phyloP scores from a whole-genome alignment of 169 alveolate genomes.

The Eimeria nieschulzi region DNA sequence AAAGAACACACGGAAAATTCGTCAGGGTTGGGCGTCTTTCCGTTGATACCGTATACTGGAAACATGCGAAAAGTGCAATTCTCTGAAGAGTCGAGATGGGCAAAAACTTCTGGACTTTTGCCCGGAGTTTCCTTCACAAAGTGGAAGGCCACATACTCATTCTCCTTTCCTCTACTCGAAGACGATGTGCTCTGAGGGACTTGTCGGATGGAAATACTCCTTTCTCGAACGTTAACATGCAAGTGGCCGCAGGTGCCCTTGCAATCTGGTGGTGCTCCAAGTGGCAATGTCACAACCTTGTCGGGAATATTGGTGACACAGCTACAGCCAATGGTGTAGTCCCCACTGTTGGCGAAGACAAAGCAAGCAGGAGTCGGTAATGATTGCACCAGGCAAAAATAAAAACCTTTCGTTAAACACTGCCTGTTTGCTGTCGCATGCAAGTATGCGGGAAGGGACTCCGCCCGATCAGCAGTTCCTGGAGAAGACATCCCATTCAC shows the following conservation, averaged over 20 bases:
- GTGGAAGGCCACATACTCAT: not conserved
- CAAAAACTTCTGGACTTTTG: conserved; percentile 12
- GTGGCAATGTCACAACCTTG: conserved; percentile 17
- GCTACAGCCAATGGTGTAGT: conserved; percentile 37
- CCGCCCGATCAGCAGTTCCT: not conserved
- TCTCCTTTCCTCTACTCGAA: not conserved
- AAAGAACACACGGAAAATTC: not conserved
- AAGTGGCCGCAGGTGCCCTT: conserved; percentile 28
- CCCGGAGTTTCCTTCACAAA: conserved; percentile 8
- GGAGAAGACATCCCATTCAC: conserved; percentile 22
- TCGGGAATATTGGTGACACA: not conserved
- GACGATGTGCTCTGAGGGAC: not conserved
- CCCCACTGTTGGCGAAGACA: conserved; percentile 19
- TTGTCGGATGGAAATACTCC: conserved; percentile 14
- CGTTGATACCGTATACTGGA: not conserved
- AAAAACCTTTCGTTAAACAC: not conserved
- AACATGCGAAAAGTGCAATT: conserved; percentile 34
- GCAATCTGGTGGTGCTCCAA: conserved; percentile 14
- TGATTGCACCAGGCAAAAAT: conserved; percentile 37
- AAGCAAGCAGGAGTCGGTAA: conserved; percentile 1
- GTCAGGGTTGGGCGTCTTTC: not conserved
- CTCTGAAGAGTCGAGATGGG: conserved; percentile 28
- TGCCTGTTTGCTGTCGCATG: not conserved
- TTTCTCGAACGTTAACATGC: conserved; percentile 46
- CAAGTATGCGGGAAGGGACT: not conserved